Conservation (phyloP, 23 red algal genomes). For the Chondrus crispus region DNA sequence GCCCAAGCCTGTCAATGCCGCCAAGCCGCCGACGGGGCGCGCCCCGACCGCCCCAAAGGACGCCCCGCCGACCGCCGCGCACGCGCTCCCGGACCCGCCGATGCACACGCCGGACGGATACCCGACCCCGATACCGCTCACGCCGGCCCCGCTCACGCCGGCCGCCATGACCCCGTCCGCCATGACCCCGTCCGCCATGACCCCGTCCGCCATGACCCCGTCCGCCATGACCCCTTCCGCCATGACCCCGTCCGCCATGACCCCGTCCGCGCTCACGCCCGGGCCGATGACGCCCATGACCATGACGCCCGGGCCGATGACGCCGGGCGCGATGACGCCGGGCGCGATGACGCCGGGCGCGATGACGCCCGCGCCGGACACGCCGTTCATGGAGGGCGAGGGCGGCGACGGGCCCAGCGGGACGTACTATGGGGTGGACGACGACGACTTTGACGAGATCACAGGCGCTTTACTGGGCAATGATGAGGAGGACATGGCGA, state of each 20-base stretch:
- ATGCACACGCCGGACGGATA: conserved; percentile 12
- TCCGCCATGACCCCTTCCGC: conserved; percentile 1
- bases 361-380: conserved; percentile 40
- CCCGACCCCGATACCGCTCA: conserved; percentile 2
- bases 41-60: background rate
- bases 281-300: background rate
- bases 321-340: background rate
- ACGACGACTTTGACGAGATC: conserved; percentile 47
- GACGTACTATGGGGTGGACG: no score
- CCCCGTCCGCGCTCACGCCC: conserved; percentile 30
- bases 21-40: conserved; percentile 14
- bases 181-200: background rate
- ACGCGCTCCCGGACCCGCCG: background rate
- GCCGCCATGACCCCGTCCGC: background rate
- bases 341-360: conserved; percentile 27
- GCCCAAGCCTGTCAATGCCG: background rate
- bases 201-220: background rate
- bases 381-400: conserved; percentile 36
- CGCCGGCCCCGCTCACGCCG: conserved; percentile 29
- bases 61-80: background rate
- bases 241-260: background rate
- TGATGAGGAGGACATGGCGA: conserved; percentile 48
- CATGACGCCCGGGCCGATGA: background rate
- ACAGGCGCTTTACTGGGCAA: conserved; percentile 30
- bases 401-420: conserved; percentile 43